Percentiles rank a stretch among this genome's conserved stretches.
Conservation (phyloP, 257 asterid genomes). For the Gentiana straminea region DNA sequence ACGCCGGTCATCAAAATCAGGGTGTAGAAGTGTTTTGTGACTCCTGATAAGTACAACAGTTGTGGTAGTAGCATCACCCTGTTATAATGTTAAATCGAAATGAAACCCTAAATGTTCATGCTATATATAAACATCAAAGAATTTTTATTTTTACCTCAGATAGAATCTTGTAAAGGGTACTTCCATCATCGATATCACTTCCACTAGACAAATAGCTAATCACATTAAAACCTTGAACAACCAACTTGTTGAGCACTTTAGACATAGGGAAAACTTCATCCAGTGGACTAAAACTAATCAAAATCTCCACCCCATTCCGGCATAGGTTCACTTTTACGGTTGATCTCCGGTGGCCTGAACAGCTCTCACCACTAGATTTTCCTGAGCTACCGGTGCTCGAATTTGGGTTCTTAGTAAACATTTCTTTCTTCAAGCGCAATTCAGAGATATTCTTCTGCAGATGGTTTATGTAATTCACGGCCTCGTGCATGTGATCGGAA, state of each 20-base stretch:
- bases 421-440: too few relatives aligned
- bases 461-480: too few relatives aligned
- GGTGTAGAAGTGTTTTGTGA: too few relatives aligned
- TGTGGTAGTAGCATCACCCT: too few relatives aligned
- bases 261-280: conserved; percentile 25
- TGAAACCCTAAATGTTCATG: background rate
- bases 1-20: too few relatives aligned
- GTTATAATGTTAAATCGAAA: background rate
- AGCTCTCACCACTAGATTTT: too few relatives aligned
- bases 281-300: conserved; percentile 14
- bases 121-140: background rate
- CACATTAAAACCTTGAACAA: too few relatives aligned
- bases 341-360: conserved; percentile 18
- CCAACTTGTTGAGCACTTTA: conserved; percentile 4
- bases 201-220: conserved; percentile 10
- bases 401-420: too few relatives aligned
- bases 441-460: too few relatives aligned
- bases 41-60: too few relatives aligned
- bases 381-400: too few relatives aligned
- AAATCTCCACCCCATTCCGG: conserved; percentile 32
- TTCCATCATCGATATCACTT: conserved; percentile 29
- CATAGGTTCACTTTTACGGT: conserved; percentile 20
- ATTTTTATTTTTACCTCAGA: conserved; percentile 28
- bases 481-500: conserved; percentile 15
- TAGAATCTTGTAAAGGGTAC: conserved; percentile 29